phyloP scores from a whole-genome alignment of 495 filamentous ascomycete species.

The Polyplosphaeria fusca region DNA sequence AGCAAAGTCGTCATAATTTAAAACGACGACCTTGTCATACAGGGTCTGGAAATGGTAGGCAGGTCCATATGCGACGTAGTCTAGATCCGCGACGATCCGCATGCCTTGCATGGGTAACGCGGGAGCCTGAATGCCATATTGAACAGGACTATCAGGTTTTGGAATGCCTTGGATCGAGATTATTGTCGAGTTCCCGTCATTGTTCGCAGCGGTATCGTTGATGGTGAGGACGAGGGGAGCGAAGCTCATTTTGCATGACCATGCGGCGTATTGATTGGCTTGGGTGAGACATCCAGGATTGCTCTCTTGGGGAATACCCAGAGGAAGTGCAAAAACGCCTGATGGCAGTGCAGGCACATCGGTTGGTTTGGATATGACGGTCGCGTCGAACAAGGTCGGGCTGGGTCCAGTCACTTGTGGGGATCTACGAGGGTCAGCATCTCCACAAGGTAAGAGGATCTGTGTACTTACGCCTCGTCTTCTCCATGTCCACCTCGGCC shows the following conservation, averaged over 20 bases:
- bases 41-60: slow-evolving; percentile 68
- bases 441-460: neutral
- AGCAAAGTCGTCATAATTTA: slow-evolving; percentile 54
- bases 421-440: slow-evolving; percentile 1
- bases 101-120: slow-evolving; percentile 51
- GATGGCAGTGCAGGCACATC: slow-evolving; percentile 59
- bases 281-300: slow-evolving; percentile 66
- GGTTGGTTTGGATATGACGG: slow-evolving; percentile 58
- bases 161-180: slow-evolving; percentile 28
- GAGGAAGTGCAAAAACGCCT: slow-evolving; percentile 61
- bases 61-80: slow-evolving; percentile 60
- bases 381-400: slow-evolving; percentile 61
- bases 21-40: slow-evolving; percentile 81
- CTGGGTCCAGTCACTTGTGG: slow-evolving; percentile 37
- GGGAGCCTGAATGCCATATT: slow-evolving; percentile 66
- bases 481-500: neutral
- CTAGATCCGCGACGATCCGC: slow-evolving; percentile 62
- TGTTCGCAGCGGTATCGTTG: slow-evolving; percentile 32
- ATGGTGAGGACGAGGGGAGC: slow-evolving; percentile 41
- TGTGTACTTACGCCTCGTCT: slow-evolving; percentile 25
- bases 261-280: slow-evolving; percentile 58
- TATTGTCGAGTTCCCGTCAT: slow-evolving; percentile 31
- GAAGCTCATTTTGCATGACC: slow-evolving; percentile 58
- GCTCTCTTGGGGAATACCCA: slow-evolving; percentile 52
- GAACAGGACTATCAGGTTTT: slow-evolving; percentile 40